Conservation (phyloP, 305 asterid species). For the Ilex paraguariensis region DNA sequence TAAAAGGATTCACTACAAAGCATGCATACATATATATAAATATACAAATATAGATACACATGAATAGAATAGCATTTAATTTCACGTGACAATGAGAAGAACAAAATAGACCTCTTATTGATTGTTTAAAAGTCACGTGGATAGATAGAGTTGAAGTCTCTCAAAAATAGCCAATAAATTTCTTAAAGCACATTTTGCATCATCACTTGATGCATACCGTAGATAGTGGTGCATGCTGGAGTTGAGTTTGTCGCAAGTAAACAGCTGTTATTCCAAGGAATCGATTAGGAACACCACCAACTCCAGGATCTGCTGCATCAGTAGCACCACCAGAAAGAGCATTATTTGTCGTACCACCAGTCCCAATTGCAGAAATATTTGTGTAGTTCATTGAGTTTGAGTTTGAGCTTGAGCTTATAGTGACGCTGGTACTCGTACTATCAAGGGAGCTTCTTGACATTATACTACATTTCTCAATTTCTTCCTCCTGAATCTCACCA, state of each 20-base stretch:
- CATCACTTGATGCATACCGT: constrained; percentile 33
- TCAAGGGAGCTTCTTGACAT: constrained; percentile 83
- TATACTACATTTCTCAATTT: constrained; percentile 78
- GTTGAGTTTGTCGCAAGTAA: constrained; percentile 84
- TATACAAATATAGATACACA: too few species aligned
- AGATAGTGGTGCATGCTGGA: constrained; percentile 55
- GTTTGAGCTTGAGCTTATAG: constrained; percentile 67
- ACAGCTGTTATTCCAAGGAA: constrained; percentile 89
- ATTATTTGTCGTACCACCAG: constrained; percentile 34
- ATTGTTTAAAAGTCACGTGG: background rate
- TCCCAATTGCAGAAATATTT: constrained; percentile 39
- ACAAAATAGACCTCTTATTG: too few species aligned
- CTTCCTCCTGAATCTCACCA: constrained; percentile 88
- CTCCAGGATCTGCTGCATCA: constrained; percentile 81
- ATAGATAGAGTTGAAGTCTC: background rate
- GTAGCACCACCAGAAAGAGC: constrained; percentile 30
- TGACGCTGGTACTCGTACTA: constrained; percentile 67
- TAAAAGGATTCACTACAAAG: too few species aligned
- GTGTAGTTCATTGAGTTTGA: constrained; percentile 73
- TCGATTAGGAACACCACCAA: constrained; percentile 94
- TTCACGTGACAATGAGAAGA: too few species aligned
- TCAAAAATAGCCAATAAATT: too few species aligned
- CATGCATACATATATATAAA: too few species aligned
- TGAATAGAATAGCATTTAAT: too few species aligned
- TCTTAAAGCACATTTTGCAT: too few species aligned